Evolutionary conservation across 1,139 yeast genomes (phyloP), one percentile per base, ranked within the genome.

Genomic region (Candida freyschussii): DNA sequence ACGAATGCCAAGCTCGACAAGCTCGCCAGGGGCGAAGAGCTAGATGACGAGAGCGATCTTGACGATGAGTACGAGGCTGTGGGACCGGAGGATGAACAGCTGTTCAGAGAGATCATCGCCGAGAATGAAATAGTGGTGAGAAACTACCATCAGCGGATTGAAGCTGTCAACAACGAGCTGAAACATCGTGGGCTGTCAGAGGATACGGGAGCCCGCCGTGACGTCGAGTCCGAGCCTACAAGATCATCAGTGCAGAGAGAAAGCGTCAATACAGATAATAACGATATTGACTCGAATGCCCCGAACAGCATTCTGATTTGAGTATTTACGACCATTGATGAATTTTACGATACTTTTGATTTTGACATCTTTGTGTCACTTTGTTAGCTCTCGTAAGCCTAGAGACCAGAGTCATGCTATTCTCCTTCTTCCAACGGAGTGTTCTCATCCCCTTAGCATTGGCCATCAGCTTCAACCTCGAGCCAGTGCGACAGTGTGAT

Each of bases 101-200:
- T 49, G 12, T 48, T 41, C 34, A 28, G 20, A 7, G 48, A 46
- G 16, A 46, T 46, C 22, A 41, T 50, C 15, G n/a, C 30, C 2
- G 54, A 49, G 33, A 51, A 50, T 24, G 33, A 34, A 13, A 24
- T 43, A 6, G 53, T 45, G n/a, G 30, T 37, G 7, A 36, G 27
- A 14, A 47, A 44, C 36, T 47, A 47, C 29, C 33, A 33, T n/a
- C 34, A 41, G 28, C 29, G 51, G 21, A 32, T 49, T 15, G 38
- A 44, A 21, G 40, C 43, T 11, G 33, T 48, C 21, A 39, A 42
- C 25, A 37, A 44, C 12, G 55, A 49, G 33, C 36, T 51, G 6
- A 24, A 38, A 8, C 36, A 41, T 29, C 36, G 48, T 20, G 53
- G 53, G 1, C 24, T 45, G 7, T 23, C 38, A 6, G 20, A 16